Evolutionary conservation across 345 rosid genomes (phyloP).

Genomic region (Kandelia obovata): DNA sequence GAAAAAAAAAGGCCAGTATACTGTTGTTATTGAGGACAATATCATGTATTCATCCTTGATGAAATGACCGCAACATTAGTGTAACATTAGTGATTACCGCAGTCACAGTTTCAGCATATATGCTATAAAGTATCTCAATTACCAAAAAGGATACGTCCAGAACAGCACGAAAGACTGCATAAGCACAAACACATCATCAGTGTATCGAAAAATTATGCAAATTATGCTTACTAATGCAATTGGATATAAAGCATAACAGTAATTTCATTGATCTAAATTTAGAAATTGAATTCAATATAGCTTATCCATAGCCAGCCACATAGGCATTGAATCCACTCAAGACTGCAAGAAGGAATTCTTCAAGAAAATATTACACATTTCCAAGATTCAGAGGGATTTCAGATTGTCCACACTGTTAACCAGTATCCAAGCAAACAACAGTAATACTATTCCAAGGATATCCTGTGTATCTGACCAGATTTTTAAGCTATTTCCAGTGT

Average conservation of each 20-base stretch:
- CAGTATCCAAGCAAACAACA: too few relatives aligned
- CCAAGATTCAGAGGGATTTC: too few relatives aligned
- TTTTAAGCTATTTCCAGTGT: too few relatives aligned
- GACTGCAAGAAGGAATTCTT: too few relatives aligned
- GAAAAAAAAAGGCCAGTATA: too few relatives aligned
- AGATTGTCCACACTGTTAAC: too few relatives aligned
- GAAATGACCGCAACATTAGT: neutral
- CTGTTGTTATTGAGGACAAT: neutral
- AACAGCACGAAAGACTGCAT: constrained; percentile 98
- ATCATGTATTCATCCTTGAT: neutral
- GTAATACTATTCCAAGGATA: too few relatives aligned
- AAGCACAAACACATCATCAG: constrained; percentile 21
- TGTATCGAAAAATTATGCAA: constrained; percentile 2
- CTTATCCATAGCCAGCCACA: neutral
- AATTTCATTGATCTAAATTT: neutral
- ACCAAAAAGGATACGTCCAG: constrained; percentile 92
- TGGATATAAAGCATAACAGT: neutral
- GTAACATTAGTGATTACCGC: neutral
- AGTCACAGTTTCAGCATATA: neutral
- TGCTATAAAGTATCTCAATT: constrained; percentile 1
- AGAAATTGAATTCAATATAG: neutral
- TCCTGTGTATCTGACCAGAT: too few relatives aligned
- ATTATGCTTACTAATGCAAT: neutral
- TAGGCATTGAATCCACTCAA: neutral
- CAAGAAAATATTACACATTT: too few relatives aligned